Conservation (phyloP, 1,139 yeast species). For the Sugiyamaella castrensis region DNA sequence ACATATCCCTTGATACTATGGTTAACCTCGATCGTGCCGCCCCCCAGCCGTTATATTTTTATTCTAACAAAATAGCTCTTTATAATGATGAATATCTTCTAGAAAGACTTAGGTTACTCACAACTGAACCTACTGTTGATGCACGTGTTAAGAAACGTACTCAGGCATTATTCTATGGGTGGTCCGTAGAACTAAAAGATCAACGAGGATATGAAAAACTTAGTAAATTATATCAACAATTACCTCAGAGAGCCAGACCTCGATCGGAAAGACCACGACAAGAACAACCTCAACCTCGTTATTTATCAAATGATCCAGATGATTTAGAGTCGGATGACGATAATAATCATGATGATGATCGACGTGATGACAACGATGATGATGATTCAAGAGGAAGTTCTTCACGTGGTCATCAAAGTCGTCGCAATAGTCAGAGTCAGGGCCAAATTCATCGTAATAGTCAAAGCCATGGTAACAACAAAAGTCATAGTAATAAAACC, state of each 20-base stretch:
- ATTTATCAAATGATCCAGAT: conserved; percentile 25
- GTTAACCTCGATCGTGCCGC: too few species aligned
- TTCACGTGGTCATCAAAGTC: conserved; percentile 6
- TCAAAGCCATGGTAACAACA: neutral
- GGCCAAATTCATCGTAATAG: neutral
- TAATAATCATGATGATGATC: conserved; percentile 29
- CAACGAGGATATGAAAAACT: conserved; percentile 52
- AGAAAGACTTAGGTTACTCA: conserved; percentile 60
- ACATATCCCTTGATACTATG: too few species aligned
- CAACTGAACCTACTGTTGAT: conserved; percentile 44
- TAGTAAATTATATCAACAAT: conserved; percentile 46
- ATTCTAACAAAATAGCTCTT: conserved; percentile 33
- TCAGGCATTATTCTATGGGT: conserved; percentile 53
- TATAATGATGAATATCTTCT: conserved; percentile 71
- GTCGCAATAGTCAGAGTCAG: neutral
- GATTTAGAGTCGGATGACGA: conserved; percentile 22
- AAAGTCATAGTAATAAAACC: neutral
- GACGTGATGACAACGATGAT: conserved; percentile 30
- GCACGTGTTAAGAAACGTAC: conserved; percentile 48
- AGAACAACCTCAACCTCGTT: conserved; percentile 22
- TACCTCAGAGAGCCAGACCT: conserved; percentile 37
- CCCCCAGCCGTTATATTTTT: too few species aligned
- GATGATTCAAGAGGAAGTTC: conserved; percentile 11
- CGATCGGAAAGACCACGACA: conserved; percentile 46
- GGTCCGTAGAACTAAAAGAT: conserved; percentile 58